Base-by-base conservation (phyloP, 257 asterid species). In the Anisodus tanguticus region DNA sequence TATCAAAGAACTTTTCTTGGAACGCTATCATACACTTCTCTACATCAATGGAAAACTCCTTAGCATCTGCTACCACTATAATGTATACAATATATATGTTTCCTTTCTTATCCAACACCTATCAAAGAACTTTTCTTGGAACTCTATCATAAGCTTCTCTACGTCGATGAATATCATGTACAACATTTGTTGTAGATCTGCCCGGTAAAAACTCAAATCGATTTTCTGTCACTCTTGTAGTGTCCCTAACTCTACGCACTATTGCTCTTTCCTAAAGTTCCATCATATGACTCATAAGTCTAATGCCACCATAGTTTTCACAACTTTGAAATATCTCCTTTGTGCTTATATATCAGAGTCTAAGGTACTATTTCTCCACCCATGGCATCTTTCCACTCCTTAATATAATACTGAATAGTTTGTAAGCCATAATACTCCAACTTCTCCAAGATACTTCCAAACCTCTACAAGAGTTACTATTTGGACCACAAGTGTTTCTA, bases 361-460 rank as follows among this genome's bases (percentile, higher is more conserved):
- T 35, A 1, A 66, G 49, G 49, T 67, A 67, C 49, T 67, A 67
- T 67, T 67, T 67, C 49, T 67, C 74, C 74, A 67, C 49, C 35
- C 22, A 6, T 67, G 74, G 74, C 74, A 67, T 12, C 74, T 67
- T 37, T 35, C 11, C 4, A 4, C 11, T 35, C 49, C 74, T 35
- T 67, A 67, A 67, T 13, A 6, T 35, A 47, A 67, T 19, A 16
- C 4, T 67, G 74, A 67, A 35, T 35, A 13, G 49, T 35, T 66
- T 66, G 49, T 67, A 35, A 67, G 74, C 49, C 74, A 67, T 67
- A 67, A 67, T 8, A 67, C 22, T 6, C 49, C 49, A 67, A 35
- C 74, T 67, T 13, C 19, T 35, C 49, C 74, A 67, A 13, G 47
- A 67, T 67, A 67, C 6, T 67, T 67, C 49, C 74, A 67, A 35